Evolutionary conservation across 768 basidiomycete genomes (phyloP), one percentile per base, ranked within the genome.

Genomic region (Boletus reticuloceps): DNA sequence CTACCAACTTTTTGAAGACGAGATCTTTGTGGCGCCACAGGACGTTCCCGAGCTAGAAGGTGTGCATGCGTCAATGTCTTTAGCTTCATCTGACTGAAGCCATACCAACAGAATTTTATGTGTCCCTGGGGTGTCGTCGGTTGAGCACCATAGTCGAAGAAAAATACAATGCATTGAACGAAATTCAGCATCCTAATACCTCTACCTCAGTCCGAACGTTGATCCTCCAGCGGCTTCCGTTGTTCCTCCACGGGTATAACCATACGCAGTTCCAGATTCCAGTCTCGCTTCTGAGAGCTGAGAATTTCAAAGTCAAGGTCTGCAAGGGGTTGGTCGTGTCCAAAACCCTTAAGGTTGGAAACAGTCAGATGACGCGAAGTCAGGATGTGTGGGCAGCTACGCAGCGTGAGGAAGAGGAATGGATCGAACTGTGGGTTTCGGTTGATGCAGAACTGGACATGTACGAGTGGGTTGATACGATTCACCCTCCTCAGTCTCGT

Each of bases 11-110:
- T 95, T 95, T 65, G 84, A 84, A 12, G 83, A 85, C 37, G 76
- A 78, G 3, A 73, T 94, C 11, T 88, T 85, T 63, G 80, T 79
- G 10, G 89, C 88, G 8, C 88, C 89, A 1, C 89, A 94, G 67
- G 94, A 97, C 67, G 7, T 16, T 17, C 44, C 36, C 5, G 91
- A 94, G 62, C 76, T 98, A 6, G 94, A 98, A 84, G 81, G 85
- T 89, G 55, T 40, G 59, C 1, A 25, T 10, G 22, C 2, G 0
- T 48, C 19, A 6, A n/a, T 32, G 0, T 39, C 6, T 29, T 16
- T 20, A n/a, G 8, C 19, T 25, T 47, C 19, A 2, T 39, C 19
- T 29, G 16, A 9, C 29, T 25, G 31, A 51, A 12, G 10, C 22
- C 20, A 22, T 20, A 20, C n/a, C 8, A 8, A 22, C 4, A 87